Conservation (phyloP, 257 asterid species). For the Petunia axillaris region DNA sequence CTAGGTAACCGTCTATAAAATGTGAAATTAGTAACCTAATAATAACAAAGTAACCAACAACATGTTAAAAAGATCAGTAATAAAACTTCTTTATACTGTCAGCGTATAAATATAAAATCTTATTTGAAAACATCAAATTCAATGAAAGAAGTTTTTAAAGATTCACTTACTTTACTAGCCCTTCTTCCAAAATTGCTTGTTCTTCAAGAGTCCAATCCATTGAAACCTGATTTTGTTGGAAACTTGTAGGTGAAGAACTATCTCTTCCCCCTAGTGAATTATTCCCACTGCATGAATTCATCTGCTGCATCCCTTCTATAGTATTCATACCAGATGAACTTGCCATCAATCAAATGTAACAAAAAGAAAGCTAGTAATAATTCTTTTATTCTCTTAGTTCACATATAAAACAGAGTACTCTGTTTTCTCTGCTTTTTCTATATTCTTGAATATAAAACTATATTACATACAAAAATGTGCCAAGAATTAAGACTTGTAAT, state of each 20-base stretch:
- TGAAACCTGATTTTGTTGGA: conserved; percentile 73
- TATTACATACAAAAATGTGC: neutral
- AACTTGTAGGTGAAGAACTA: conserved; percentile 47
- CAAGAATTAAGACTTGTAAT: neutral
- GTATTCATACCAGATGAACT: conserved; percentile 18
- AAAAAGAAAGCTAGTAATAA: neutral
- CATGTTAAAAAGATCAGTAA: too few species aligned
- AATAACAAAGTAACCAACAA: too few species aligned
- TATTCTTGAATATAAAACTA: neutral
- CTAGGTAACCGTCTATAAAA: too few species aligned
- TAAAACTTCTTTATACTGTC: too few species aligned
- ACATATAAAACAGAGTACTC: neutral
- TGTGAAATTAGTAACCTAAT: too few species aligned
- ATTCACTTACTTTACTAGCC: conserved; percentile 58
- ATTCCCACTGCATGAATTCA: conserved; percentile 20
- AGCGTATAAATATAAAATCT: too few species aligned
- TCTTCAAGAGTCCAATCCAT: conserved; percentile 94
- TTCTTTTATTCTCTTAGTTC: too few species aligned
- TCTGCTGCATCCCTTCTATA: conserved; percentile 17
- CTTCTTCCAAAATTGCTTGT: conserved; percentile 68
- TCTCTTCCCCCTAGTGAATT: conserved; percentile 23
- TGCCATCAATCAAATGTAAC: conserved; percentile 20
- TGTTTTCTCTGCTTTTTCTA: neutral
- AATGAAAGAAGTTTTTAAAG: neutral
- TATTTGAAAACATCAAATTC: neutral